Base-by-base conservation (phyloP, 1,284 basidiomycete species). In the Leccinum fallax region DNA sequence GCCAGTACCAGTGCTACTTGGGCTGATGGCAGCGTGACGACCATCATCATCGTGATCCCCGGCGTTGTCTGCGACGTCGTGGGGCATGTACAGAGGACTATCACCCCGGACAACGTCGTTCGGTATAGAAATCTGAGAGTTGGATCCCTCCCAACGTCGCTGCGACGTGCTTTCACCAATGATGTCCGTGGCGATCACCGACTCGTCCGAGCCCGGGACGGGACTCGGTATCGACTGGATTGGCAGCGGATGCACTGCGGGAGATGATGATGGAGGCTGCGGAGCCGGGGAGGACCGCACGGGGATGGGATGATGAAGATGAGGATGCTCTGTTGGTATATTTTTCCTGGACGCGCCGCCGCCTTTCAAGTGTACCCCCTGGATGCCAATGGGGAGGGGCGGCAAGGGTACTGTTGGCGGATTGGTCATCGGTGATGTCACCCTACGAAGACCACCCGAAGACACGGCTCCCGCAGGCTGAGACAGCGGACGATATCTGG, bases 351-450 rank as follows among this genome's bases (percentile, higher is more conserved):
- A 19, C 1, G 6, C 9, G 7, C 5, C 6, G 15, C 4, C 21
- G 26, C 21, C 5, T 21, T 58, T 51, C 10, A 16, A 55, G 2
- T 53, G 32, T 32, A 28, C 2, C 5, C 30, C 49, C 16, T 56
- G 63, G 26, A 58, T 61, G 40, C 34, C 43, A 36, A 62, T 57
- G 1, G 70, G 73, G 30, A 71, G 55, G 3, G 73, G 64, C 0
- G 71, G 73, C 36, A 74, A 58, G 24, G 71, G 65, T 3, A 58
- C 19, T 5, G 61, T 64, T 5, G 71, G 69, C 40, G 69, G 70
- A 46, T 21, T 15, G 11, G 58, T 52, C n/a, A 2, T 61, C n/a
- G 71, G 69, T 16, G 61, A 61, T 4, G 67, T 62, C 21, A 61
- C 55, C 48, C 60, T 60, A 28, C 59, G 65, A 28, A 28, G 43